Base-by-base conservation (phyloP, 2,329 filamentous ascomycete genomes). In the Fusarium sp. region DNA sequence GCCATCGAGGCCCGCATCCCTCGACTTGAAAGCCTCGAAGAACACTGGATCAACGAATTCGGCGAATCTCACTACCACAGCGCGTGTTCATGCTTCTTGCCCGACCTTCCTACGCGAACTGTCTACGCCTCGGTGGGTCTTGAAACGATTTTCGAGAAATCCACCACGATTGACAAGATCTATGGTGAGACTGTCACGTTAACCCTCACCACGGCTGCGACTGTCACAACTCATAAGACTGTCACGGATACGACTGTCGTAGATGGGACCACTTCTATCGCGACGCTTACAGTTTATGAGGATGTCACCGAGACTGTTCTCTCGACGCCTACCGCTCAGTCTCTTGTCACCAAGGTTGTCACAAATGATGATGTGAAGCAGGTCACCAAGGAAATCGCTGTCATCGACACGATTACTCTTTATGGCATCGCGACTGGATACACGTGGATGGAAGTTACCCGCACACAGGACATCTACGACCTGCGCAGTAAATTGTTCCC, bases 41-140 rank as follows among this genome's bases (percentile, higher is more conserved):
- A 68, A 20, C 50, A 34, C 10, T 68, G 64, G 64, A 37, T 68
- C 21, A 14, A 30, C 4, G 23, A 56, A 5, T 68, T 45, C 1
- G 64, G 64, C 25, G 46, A 54, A 25, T 20, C 21, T 8, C 55
- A 66, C 14, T 53, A 65, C 37, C 47, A 34, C 7, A 68, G 56
- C 28, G 64, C 64, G 5, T 68, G 64, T 21, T 68, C 62, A 4
- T 68, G 64, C 18, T 8, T 68, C 2, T 48, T 66, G 11, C 28
- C 47, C 0, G 66, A 46, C 16, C 56, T 68, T 4, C 57, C 64
- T 3, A 62, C 65, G 7, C 46, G 48, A 2, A 68, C 65, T 3
- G 43, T 57, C 1, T 47, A 68, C 16, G 34, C 20, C 5, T 25
- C 46, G 5, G 49, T 49, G 3, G 45, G 50, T 5, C 57, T 50